These are phyloP conservation scores for Penicillium griseofulvum DNA, from an alignment of 2,329 filamentous ascomycete species.

Conservation along the genomic window DNA sequence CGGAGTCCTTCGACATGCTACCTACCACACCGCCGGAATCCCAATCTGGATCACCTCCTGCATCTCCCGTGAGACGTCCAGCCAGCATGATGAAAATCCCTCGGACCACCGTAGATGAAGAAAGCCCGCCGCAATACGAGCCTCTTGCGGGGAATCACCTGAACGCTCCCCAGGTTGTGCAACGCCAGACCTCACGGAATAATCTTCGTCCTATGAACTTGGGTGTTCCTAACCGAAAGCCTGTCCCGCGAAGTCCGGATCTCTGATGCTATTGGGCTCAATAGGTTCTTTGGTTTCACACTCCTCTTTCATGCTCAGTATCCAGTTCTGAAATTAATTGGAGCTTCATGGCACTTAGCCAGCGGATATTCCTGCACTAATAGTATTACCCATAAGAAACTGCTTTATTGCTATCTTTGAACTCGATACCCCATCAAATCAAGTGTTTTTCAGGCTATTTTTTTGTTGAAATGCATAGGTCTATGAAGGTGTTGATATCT, in stretches of 20 bases:
- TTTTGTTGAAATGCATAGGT: background rate
- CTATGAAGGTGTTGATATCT: background rate
- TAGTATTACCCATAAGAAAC: background rate
- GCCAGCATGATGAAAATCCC: conserved; percentile 34
- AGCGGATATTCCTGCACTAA: background rate
- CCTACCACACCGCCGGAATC: conserved; percentile 38
- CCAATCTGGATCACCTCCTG: conserved; percentile 33
- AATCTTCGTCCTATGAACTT: conserved; percentile 34
- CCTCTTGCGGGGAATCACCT: conserved; percentile 22
- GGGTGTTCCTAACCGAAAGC: conserved; percentile 39
- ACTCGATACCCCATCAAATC: conserved; percentile 1
- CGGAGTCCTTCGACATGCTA: conserved; percentile 43
- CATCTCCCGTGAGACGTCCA: conserved; percentile 31
- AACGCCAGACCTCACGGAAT: conserved; percentile 24
- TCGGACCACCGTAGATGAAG: conserved; percentile 26
- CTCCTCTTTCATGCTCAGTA: background rate
- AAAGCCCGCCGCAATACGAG: conserved; percentile 34
- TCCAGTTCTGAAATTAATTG: background rate
- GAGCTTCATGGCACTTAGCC: background rate
- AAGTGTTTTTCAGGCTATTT: background rate
- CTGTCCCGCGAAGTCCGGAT: conserved; percentile 32
- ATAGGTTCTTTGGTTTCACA: background rate
- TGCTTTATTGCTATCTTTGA: background rate
- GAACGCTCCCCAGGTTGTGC: conserved; percentile 10
- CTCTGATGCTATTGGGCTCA: background rate